Base-by-base conservation (phyloP, 169 alveolate genomes). In the Plasmodium malariae region DNA sequence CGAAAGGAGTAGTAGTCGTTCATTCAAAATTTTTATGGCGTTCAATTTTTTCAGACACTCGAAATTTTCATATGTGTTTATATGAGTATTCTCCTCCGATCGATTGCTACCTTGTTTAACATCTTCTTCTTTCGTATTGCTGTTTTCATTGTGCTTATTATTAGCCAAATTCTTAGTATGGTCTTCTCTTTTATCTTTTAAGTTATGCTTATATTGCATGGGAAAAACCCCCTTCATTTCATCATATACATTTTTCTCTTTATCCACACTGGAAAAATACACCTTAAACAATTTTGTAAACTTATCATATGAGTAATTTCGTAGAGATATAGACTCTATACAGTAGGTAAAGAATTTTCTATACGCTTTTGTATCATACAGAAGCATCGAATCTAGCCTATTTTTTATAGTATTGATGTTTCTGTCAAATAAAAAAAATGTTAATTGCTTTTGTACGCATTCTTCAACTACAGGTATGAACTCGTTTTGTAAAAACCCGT, bases 341-440 rank as follows among this genome's bases (percentile, higher is more conserved):
- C 90, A 80, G 30, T 80, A 80, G 0, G 78, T 80, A 54, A 80
- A 80, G 34, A 80, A 80, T 65, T 80, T 65, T 65, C 71, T 80
- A 69, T 80, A 80, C 4, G 90, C 51, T 28, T 34, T 80, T 14
- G 90, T 80, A 54, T 80, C 80, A 65, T 80, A 80, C 51, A 80
- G 55, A 43, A 80, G 80, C 32, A 57, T 80, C 3, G 68, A 65
- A 80, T 80, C 90, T 36, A 80, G 30, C 11, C 90, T 68, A 80
- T 80, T 80, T 80, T 69, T 80, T 63, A 80, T 49, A 26, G 63
- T 80, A 57, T 65, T 3, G 0, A 80, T 49, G 28, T 80, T 48
- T 43, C 90, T 48, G 30, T 80, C 90, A 69, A 28, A 43, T n/a
- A 24, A 21, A 67, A 80, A 80, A 34, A 80, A 24, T 26, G 37